Conservation (phyloP, 139 green algal species). For the Chlamydomonas eustigma region DNA sequence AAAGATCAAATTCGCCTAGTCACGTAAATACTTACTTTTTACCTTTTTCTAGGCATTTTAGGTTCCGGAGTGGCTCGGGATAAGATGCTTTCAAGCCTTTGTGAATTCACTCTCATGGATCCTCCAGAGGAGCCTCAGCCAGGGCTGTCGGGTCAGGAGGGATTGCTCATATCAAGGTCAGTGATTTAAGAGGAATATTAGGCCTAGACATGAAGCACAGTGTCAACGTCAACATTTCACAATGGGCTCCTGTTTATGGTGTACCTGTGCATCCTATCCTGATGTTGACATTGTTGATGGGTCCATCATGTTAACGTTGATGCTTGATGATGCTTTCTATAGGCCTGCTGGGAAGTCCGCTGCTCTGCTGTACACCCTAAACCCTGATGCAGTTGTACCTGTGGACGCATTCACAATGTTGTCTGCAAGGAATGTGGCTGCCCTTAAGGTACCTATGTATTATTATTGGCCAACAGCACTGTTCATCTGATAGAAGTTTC, state of each 20-base stretch:
- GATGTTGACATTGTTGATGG: too few species aligned
- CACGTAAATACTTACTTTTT: too few species aligned
- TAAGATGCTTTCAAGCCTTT: slow-evolving; percentile 49
- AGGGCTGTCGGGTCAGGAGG: slow-evolving; percentile 52
- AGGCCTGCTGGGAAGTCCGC: background rate
- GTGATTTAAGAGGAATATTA: too few species aligned
- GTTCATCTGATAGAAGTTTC: too few species aligned
- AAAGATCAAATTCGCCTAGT: too few species aligned
- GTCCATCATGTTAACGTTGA: too few species aligned
- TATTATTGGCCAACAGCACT: too few species aligned
- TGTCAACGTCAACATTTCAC: background rate
- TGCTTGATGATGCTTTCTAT: too few species aligned
- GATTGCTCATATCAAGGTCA: background rate
- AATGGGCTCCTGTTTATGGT: too few species aligned
- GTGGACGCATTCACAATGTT: background rate
- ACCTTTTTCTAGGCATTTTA: slow-evolving; percentile 9
- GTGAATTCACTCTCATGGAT: slow-evolving; percentile 33
- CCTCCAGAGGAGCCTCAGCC: background rate
- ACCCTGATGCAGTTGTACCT: background rate
- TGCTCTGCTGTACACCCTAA: background rate
- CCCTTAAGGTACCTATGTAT: slow-evolving; percentile 5
- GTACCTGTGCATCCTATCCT: too few species aligned
- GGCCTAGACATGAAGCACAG: background rate
- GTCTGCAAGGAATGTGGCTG: background rate
- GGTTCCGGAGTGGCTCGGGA: slow-evolving; percentile 24